These are phyloP conservation scores for Tolypocladium guangdongense DNA, from an alignment of 2,329 filamentous ascomycete species.

Conservation along the genomic window DNA sequence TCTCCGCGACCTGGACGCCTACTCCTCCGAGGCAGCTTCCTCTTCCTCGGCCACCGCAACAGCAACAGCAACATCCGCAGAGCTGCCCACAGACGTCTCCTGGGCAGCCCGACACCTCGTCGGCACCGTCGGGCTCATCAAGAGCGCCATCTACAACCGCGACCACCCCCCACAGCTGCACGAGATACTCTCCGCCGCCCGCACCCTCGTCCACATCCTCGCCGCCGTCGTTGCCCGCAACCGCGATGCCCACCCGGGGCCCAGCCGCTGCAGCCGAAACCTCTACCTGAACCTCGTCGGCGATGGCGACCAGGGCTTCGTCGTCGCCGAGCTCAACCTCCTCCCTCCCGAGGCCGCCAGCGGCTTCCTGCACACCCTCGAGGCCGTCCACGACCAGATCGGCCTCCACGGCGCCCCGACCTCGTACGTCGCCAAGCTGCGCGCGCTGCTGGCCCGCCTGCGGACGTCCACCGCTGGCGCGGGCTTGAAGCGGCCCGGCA, in stretches of 20 bases:
- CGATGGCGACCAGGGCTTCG: slow-evolving; percentile 30
- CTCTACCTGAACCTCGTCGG: slow-evolving; percentile 39
- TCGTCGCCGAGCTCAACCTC: slow-evolving; percentile 30
- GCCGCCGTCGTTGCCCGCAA: slow-evolving; percentile 30
- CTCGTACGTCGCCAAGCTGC: slow-evolving; percentile 24
- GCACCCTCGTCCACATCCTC: slow-evolving; percentile 37
- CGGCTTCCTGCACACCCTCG: slow-evolving; percentile 29
- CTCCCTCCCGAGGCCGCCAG: slow-evolving; percentile 30
- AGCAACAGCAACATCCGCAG: slow-evolving; percentile 4
- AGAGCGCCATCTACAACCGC: slow-evolving; percentile 27
- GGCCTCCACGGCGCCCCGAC: slow-evolving; percentile 21
- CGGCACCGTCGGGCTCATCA: slow-evolving; percentile 31
- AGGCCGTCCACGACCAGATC: slow-evolving; percentile 20
- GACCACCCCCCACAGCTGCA: slow-evolving; percentile 22
- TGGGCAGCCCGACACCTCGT: slow-evolving; percentile 41
- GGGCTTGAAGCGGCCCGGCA: slow-evolving; percentile 20
- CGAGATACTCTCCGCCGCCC: slow-evolving; percentile 34
- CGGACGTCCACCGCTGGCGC: slow-evolving; percentile 14
- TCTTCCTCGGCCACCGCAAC: not conserved
- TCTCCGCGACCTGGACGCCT: slow-evolving; percentile 31
- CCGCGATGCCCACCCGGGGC: slow-evolving; percentile 21
- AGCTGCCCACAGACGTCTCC: slow-evolving; percentile 27
- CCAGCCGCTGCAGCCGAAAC: slow-evolving; percentile 25
- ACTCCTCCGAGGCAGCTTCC: slow-evolving; percentile 7
- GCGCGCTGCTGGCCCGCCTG: slow-evolving; percentile 19